These are phyloP conservation scores for Leccinum rimulosum DNA, from an alignment of 768 basidiomycete genomes.

Conservation along the genomic window DNA sequence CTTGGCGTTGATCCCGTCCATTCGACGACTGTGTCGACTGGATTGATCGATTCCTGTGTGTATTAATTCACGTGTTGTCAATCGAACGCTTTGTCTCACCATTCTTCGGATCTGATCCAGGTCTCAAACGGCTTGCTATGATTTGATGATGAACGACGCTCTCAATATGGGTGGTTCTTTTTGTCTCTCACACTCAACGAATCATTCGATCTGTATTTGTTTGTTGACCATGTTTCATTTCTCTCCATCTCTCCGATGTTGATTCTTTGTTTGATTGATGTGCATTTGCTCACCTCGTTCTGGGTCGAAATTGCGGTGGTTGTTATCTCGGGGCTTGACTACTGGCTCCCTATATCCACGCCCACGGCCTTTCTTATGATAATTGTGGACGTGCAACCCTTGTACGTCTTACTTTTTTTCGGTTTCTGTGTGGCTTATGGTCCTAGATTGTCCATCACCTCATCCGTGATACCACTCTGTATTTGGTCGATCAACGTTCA, in stretches of 20 bases:
- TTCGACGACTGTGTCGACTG: neutral
- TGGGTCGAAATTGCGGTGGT: neutral
- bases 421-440: slow-evolving; percentile 1
- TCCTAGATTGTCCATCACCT: slow-evolving; percentile 2
- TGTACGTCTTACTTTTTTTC: slow-evolving; percentile 8
- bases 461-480: neutral
- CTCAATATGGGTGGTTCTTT: neutral
- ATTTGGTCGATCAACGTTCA: neutral
- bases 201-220: neutral
- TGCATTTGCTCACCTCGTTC: neutral
- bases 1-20: neutral
- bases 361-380: neutral
- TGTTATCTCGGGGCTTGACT: neutral
- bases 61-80: neutral
- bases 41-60: neutral
- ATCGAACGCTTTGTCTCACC: neutral
- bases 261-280: neutral
- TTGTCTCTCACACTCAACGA: neutral
- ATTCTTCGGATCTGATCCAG: slow-evolving; percentile 2
- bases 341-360: slow-evolving; percentile 1
- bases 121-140: neutral
- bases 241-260: neutral
- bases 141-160: slow-evolving; percentile 2
- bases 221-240: neutral
- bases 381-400: neutral